phyloP scores from a whole-genome alignment of 257 asterid genomes.

The Scutellaria baicalensis region DNA sequence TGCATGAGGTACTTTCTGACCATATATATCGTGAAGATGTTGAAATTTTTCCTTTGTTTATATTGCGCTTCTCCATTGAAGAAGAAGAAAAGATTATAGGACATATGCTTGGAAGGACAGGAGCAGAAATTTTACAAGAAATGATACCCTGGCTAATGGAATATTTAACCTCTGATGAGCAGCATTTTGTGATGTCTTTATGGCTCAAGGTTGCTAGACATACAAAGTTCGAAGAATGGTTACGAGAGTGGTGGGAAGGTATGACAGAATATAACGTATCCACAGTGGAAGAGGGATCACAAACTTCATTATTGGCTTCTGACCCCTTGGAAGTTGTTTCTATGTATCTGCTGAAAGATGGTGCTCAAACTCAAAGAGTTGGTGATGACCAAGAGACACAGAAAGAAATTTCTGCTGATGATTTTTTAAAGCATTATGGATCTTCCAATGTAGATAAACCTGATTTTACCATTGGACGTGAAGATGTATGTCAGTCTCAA shows the following conservation, averaged over 20 bases:
- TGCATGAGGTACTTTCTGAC: conserved; percentile 62
- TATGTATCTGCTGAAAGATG: conserved; percentile 43
- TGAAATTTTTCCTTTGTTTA: conserved; percentile 64
- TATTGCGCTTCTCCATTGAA: conserved; percentile 47
- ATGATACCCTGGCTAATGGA: conserved; percentile 80
- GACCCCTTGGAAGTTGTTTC: conserved; percentile 64
- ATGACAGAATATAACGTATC: conserved; percentile 34
- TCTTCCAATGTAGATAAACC: conserved; percentile 23
- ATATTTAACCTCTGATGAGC: conserved; percentile 54
- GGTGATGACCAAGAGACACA: conserved; percentile 10
- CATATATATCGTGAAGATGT: conserved; percentile 70
- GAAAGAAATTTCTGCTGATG: conserved; percentile 13
- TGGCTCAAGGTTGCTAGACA: conserved; percentile 59
- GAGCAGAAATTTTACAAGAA: conserved; percentile 57
- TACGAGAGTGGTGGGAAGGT: conserved; percentile 84
- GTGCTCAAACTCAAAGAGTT: conserved; percentile 15
- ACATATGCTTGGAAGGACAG: conserved; percentile 58
- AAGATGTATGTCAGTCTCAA: conserved; percentile 16
- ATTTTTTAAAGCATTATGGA: conserved; percentile 21
- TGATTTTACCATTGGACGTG: conserved; percentile 15
- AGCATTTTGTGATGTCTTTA: conserved; percentile 42
- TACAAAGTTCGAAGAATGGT: conserved; percentile 74
- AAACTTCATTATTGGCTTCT: conserved; percentile 27
- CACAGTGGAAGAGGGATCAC: conserved; percentile 30
- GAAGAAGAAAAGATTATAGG: conserved; percentile 78